phyloP scores from a whole-genome alignment of 805 yeast genomes.

The Candida pini region DNA sequence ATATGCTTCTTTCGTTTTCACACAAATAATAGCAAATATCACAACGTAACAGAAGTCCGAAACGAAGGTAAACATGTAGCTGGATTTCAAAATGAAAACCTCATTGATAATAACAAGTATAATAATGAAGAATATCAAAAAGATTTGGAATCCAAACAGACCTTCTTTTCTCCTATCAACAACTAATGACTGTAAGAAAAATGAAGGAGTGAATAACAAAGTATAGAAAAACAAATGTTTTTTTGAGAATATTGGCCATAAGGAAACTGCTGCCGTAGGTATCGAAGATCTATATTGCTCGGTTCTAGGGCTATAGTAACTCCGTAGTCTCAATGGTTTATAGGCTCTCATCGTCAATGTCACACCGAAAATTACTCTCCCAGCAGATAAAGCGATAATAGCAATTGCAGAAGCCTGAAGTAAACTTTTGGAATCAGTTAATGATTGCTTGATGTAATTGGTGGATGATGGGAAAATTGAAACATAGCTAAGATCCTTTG shows the following conservation, averaged over 20 bases:
- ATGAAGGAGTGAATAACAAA: background rate
- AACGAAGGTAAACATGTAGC: background rate
- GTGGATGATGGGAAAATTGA: background rate
- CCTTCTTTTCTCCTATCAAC: background rate
- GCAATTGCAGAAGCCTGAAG: background rate
- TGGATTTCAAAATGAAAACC: background rate
- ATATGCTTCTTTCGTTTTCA: background rate
- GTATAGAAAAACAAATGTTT: background rate
- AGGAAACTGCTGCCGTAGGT: too few species aligned
- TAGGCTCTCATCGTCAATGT: background rate
- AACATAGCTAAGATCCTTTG: background rate
- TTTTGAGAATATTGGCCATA: background rate
- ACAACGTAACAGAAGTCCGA: background rate
- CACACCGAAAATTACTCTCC: background rate
- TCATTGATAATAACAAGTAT: background rate
- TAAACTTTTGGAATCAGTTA: background rate
- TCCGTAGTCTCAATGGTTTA: too few species aligned
- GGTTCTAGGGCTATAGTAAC: too few species aligned
- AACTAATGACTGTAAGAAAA: background rate
- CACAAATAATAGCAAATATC: background rate
- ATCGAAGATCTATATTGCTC: too few species aligned
- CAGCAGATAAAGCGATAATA: background rate
- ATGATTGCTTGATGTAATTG: too few species aligned
- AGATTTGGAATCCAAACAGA: background rate
- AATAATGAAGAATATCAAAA: background rate